Conservation (phyloP, 768 basidiomycete species). For the Mycena albidolilacea region DNA sequence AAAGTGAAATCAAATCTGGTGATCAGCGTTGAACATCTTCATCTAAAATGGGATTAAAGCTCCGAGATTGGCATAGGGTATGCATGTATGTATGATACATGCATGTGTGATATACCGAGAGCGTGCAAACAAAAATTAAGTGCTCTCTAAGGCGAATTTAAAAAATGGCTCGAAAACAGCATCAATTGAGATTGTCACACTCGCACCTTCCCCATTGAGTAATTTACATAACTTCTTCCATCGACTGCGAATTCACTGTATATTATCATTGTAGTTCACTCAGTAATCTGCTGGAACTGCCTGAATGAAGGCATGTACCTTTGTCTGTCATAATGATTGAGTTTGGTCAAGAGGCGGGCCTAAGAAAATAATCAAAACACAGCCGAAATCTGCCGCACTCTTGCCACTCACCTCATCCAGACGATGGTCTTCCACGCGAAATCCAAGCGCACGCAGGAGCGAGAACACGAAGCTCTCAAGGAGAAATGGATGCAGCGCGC, state of each 20-base stretch:
- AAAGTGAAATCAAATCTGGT: background rate
- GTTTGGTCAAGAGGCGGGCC: too few species aligned
- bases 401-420: background rate
- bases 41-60: background rate
- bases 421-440: background rate
- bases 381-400: background rate
- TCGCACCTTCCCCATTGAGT: too few species aligned
- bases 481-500: constrained; percentile 5
- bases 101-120: background rate
- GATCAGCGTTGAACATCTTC: background rate
- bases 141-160: background rate
- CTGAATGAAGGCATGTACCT: too few species aligned
- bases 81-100: background rate
- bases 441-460: background rate
- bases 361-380: too few species aligned
- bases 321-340: too few species aligned
- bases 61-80: background rate
- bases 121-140: background rate
- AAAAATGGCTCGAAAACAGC: background rate
- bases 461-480: background rate
- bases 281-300: too few species aligned
- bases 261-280: too few species aligned
- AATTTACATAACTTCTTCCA: too few species aligned
- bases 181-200: background rate
- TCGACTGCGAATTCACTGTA: too few species aligned